Base-by-base conservation (phyloP, 75 land plant genomes). In the Isoetes taiwanensis region DNA sequence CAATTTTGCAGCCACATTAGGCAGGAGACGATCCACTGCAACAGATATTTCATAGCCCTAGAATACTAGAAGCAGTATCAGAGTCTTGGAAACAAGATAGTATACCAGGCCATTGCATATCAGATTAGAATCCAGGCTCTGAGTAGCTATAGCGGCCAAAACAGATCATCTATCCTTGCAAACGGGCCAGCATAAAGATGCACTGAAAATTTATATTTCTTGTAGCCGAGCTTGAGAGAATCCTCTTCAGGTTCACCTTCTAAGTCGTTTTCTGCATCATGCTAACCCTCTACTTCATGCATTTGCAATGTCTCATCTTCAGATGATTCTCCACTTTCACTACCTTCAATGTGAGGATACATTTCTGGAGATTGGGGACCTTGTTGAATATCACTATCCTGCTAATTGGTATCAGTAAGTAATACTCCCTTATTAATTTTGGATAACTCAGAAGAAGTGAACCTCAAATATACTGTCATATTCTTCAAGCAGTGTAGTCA, bases 401-500 rank as follows among this genome's bases (percentile, higher is more conserved):
- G 50, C 5, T 24, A 54, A 29, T 14, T 20, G 46, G 11, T 34
- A 2, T 0, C 25, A 27, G 27, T 39, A n/a, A n/a, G n/a, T n/a
- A n/a, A n/a, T n/a, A n/a, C n/a, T n/a, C n/a, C n/a, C 39, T 37
- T 37, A 9, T 14, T 37, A 37, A 14, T 9, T 37, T 37, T 9
- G 12, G 39, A 37, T 9, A 37, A 37, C 39, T 9, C 9, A 37
- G 39, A 37, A 9, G 39, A 14, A 14, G 39, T 9, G 39, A 46
- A 67, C 70, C 32, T 41, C 12, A 40, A 67, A 72, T 27, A 72
- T 62, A 1, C 32, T 62, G 1, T 66, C 64, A 29, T 66, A 69
- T 43, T 74, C 72, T 41, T 74, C 77, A 21, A 74, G 34, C 2
- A 74, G 43, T 33, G 66, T 68, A 41, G 64, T 64, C 17, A 69